Evolutionary conservation across 768 basidiomycete species (phyloP), one percentile per base, ranked within the genome.

Genomic region (Gloeostereum incarnatum): DNA sequence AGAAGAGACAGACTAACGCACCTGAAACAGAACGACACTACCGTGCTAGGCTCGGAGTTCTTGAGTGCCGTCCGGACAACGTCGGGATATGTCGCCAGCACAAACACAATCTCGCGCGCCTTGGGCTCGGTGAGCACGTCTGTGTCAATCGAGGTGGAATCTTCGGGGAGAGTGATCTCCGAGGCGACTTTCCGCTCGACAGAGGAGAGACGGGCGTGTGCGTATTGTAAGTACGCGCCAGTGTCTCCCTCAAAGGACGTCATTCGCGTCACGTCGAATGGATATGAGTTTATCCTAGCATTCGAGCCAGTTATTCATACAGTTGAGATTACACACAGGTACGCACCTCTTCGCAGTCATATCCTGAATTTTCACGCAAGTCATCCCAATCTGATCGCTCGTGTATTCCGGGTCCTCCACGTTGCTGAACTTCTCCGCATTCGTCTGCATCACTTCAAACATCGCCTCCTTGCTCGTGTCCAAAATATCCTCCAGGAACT

Each of bases 311-410:
- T 25, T 14, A 19, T 24, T 40, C n/a, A 33, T 33, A 37, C 16
- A 37, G 32, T 24, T 30, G 20, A 40, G 40, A 43, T 23, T 25
- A 40, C 10, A 43, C 18, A 39, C 38, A 31, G 26, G 8, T 21
- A 39, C 75, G 31, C 46, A 91, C 91, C 91, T 69, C 58, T 90
- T 94, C 10, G 89, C 90, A 30, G 84, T 73, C 90, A 94, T 92
- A 55, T 96, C 92, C 60, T 99, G 96, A 43, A 99, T 92, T 67
- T 97, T 98, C 48, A 99, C 83, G 2, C 90, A 91, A 0, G 90
- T 85, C 50, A 96, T 90, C 14, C 93, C 96, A 34, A 97, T 80
- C 58, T 94, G 86, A 45, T 71, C 69, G 41, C 76, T 74, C 32
- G 81, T 82, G 33, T 58, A 62, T 52, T 87, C 83, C 1, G 94